Conservation (phyloP, 2,329 filamentous ascomycete species). For the Metarhizium rileyi region DNA sequence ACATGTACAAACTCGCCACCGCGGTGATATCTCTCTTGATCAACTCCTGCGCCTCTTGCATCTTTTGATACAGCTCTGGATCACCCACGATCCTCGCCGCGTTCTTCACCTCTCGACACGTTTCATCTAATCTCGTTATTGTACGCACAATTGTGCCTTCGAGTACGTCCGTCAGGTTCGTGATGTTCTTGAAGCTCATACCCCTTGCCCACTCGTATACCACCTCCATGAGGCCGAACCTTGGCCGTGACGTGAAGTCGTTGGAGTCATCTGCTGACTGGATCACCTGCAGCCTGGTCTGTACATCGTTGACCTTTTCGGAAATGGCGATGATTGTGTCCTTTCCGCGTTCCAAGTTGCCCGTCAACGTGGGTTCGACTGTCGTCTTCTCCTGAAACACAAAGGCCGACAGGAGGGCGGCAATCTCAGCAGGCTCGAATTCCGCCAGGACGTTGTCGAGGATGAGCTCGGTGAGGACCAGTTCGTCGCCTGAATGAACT, state of each 20-base stretch:
- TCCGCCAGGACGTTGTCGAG: conserved; percentile 93
- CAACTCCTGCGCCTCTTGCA: conserved; percentile 94
- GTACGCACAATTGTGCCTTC: conserved; percentile 95
- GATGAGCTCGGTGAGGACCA: conserved; percentile 91
- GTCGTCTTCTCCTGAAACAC: conserved; percentile 98
- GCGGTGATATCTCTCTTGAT: conserved; percentile 95
- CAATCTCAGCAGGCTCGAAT: conserved; percentile 93
- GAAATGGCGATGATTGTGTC: conserved; percentile 82
- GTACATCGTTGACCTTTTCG: conserved; percentile 84
- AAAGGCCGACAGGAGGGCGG: conserved; percentile 84
- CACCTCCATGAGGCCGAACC: conserved; percentile 92
- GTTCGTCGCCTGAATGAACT: conserved; percentile 92
- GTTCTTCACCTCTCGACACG: conserved; percentile 94
- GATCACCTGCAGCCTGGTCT: conserved; percentile 87
- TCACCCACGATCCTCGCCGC: conserved; percentile 92
- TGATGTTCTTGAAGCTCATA: conserved; percentile 98
- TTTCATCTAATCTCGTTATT: conserved; percentile 90
- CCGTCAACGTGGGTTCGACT: conserved; percentile 67
- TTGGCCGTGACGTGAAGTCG: conserved; percentile 76
- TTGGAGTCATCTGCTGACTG: conserved; percentile 82
- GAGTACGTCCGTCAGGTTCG: conserved; percentile 87
- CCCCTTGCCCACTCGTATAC: conserved; percentile 98
- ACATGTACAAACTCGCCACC: conserved; percentile 83
- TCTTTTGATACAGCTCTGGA: conserved; percentile 86
- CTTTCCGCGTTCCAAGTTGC: conserved; percentile 71